These are phyloP conservation scores for Auricularia auricula-judae DNA, from an alignment of 768 basidiomycete genomes.

Conservation along the genomic window DNA sequence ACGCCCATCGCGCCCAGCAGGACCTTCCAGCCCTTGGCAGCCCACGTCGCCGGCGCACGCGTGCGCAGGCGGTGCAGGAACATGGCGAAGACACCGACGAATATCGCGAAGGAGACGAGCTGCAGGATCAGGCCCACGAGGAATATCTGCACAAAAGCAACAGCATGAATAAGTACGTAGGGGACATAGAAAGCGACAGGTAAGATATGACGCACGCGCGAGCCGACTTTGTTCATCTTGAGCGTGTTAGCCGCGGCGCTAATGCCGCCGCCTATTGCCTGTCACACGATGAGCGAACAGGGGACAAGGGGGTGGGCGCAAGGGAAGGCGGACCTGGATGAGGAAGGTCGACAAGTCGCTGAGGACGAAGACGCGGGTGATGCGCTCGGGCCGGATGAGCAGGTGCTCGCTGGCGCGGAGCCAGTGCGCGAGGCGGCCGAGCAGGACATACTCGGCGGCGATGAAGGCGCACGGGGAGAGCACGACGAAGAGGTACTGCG, in stretches of 20 bases:
- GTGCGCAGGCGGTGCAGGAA: conserved; percentile 40
- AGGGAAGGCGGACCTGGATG: conserved; percentile 40
- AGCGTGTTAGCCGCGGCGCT: conserved; percentile 29
- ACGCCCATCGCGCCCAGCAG: conserved; percentile 39
- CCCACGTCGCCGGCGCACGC: conserved; percentile 30
- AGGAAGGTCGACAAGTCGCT: conserved; percentile 58
- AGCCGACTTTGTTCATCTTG: conserved; percentile 20
- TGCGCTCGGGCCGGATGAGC: conserved; percentile 33
- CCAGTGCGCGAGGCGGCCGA: conserved; percentile 46
- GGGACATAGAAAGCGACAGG: too few species aligned
- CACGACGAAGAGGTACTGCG: conserved; percentile 48
- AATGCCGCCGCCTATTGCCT: conserved; percentile 40
- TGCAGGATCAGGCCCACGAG: conserved; percentile 48
- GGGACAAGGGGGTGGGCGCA: background rate
- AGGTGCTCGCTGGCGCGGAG: conserved; percentile 38
- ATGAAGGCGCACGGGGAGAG: conserved; percentile 71
- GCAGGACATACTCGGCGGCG: conserved; percentile 54
- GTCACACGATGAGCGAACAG: background rate
- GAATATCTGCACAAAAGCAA: conserved; percentile 36
- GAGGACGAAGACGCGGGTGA: conserved; percentile 48
- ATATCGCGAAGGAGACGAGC: conserved; percentile 39
- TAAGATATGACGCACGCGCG: conserved; percentile 29
- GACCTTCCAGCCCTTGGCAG: conserved; percentile 38
- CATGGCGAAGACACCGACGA: conserved; percentile 33
- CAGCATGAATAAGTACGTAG: too few species aligned